Evolutionary conservation across 2,329 filamentous ascomycete genomes (phyloP).

Genomic region (Akanthomyces muscarius): DNA sequence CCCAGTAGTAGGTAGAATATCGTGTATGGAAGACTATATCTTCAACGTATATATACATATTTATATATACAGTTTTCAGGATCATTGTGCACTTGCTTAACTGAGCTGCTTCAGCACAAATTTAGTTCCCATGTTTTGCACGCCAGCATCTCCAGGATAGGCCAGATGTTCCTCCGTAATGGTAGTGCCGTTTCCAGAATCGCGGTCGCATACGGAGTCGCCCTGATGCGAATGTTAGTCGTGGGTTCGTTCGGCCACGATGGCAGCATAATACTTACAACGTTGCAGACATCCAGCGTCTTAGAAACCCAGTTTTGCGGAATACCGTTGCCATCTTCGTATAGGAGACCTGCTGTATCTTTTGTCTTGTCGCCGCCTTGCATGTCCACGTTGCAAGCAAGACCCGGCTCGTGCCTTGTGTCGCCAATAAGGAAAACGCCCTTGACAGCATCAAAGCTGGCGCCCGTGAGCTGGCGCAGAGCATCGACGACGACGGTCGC

Average conservation of each 20-base stretch:
- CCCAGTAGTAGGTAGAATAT: too few species aligned
- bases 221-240: conserved; percentile 9
- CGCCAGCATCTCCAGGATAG: background rate
- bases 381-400: conserved; percentile 19
- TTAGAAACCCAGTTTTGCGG: conserved; percentile 15
- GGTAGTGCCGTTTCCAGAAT: background rate
- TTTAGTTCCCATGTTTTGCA: conserved; percentile 14
- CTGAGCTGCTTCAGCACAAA: conserved; percentile 15
- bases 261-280: conserved; percentile 1
- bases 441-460: conserved; percentile 16
- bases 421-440: conserved; percentile 18
- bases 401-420: conserved; percentile 13
- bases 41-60: background rate
- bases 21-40: background rate
- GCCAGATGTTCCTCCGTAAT: background rate
- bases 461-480: conserved; percentile 10
- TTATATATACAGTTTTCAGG: background rate
- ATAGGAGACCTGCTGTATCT: background rate
- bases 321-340: background rate
- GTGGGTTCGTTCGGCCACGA: too few species aligned
- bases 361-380: conserved; percentile 15
- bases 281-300: conserved; percentile 17
- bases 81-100: background rate
- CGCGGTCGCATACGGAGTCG: conserved; percentile 16
- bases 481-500: conserved; percentile 18